Evolutionary conservation across 2,329 filamentous ascomycete species (phyloP), one percentile per base, ranked within the genome.

Genomic region (Colletotrichum sp.): DNA sequence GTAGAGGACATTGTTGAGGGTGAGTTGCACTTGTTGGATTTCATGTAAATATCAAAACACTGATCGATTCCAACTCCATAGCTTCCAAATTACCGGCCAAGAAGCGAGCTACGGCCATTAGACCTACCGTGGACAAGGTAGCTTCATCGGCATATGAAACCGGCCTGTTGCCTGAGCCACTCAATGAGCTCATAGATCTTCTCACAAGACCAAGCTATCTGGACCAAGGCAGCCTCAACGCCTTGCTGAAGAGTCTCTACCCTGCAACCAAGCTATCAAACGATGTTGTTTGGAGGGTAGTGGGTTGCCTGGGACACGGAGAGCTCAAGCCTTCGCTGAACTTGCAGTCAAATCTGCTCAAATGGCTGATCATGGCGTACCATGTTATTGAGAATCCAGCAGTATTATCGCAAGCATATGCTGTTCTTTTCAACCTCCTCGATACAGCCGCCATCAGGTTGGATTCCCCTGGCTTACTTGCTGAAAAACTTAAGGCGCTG

Each of bases 311-410:
- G n/a, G 95, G 95, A 5, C 93, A 95, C 80, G 95, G 94, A 80
- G 91, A 92, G 82, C 89, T 91, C 71, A 98, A 96, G 83, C 93
- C 95, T 16, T 92, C 93, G 16, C 88, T 94, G 60, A 88, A 90
- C 60, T 91, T 95, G 1, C 95, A 98, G 84, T 90, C 90, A 30
- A 87, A 92, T 57, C 87, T 98, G 67, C 85, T 98, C 77, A 93
- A 91, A 84, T 98, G 95, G 95, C 87, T 98, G 66, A 90, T 95
- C 72, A 91, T 95, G 85, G 90, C 95, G 5, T 93, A 96, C 81
- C 93, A 95, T 79, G 86, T 93, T 62, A 84, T 97, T 24, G 92
- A 95, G 70, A 90, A 92, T 55, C 89, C 90, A 62, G 87, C 86
- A 8, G 86, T 93, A 10, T 84, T 98, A 65, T 92, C 92, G 7